Evolutionary conservation across 148 eudicot species (phyloP), one percentile per base, ranked within the genome.

Genomic region (Cornus controversa): DNA sequence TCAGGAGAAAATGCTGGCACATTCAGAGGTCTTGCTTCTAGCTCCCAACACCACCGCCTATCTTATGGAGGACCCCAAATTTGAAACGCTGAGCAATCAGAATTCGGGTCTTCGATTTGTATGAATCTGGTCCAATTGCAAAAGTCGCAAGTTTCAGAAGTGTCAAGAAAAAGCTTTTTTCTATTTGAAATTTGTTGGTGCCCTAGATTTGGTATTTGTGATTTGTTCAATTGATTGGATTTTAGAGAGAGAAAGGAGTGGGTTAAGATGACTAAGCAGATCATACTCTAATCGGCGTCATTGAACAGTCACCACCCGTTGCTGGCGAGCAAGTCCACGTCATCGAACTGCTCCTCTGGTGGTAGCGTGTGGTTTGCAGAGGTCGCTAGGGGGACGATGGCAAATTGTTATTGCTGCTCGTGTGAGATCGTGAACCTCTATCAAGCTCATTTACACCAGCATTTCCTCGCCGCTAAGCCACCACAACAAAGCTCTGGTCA

Each of bases 341-440:
- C 79, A 3, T 34, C 54, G 26, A 3, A 40, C 6, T 9, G 45
- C 16, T 53, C 26, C 10, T 53, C 15, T 7, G 5, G 79, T 14
- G 72, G 78, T 0, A 71, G 69, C 7, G 25, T 11, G 75, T 31
- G 87, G 31, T 66, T 89, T 10, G 88, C 87, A 26, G 92, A 87
- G 82, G 86, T 82, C 5, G 92, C 89, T 2, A 90, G 92, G 5
- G 90, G 87, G 14, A 87, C 92, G 20, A 68, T 89, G 73, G 92
- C 92, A 37, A 90, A 85, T 40, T 89, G 92, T 64, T 89, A 90
- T 76, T 89, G 92, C 73, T 87, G 85, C 74, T 90, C 92, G 0
- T 85, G 88, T 65, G 75, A 84, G 20, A 29, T 87, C n/a, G 66
- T 82, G 26, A 81, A 84, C 64, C 67, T 87, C 54, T n/a, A n/a